Base-by-base conservation (phyloP, 2,329 filamentous ascomycete genomes). In the Cladosporium velox region DNA sequence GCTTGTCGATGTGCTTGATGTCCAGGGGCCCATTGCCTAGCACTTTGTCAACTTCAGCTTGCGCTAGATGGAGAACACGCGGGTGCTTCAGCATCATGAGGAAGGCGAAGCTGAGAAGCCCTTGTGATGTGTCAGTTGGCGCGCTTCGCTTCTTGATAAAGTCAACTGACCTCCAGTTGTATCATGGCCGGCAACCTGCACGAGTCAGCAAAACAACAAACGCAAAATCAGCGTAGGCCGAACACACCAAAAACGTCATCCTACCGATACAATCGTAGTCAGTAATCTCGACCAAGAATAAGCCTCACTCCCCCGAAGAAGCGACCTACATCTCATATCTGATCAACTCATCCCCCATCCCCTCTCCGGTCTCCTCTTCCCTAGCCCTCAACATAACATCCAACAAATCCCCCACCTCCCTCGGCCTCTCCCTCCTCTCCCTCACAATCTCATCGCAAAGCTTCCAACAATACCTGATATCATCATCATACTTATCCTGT, bases 331-430 rank as follows among this genome's bases (percentile, higher is more conserved):
- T 87, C 74, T 91, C 89, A 75, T 90, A 87, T 58, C 89, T 82
- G 59, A 90, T 83, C 67, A 86, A 85, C 11, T 84, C 84, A 4
- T 90, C 85, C 4, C 78, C 83, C 69, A 91, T 79, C 2, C 77
- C 77, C 66, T 83, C 79, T 32, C 86, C 87, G 0, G 88, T 90
- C 72, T 88, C 82, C 0, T 86, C 84, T 69, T 91, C 89, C 49
- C 80, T 83, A 14, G 79, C 83, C 64, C 84, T 82, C 66, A 91
- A 74, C 74, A 91, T 80, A 3, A 84, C 83, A 60, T 87, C 81
- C 10, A 91, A 81, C 32, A 90, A 70, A 70, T 91, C 89, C 57
- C 85, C 49, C 34, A 65, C 67, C 38, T 68, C 68, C 24, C 65
- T 65, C 12, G 67, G 65, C 47, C 67, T 60, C 34, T 47, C 58